Conservation (phyloP, 345 rosid species). For the Eucalyptus cloeziana region DNA sequence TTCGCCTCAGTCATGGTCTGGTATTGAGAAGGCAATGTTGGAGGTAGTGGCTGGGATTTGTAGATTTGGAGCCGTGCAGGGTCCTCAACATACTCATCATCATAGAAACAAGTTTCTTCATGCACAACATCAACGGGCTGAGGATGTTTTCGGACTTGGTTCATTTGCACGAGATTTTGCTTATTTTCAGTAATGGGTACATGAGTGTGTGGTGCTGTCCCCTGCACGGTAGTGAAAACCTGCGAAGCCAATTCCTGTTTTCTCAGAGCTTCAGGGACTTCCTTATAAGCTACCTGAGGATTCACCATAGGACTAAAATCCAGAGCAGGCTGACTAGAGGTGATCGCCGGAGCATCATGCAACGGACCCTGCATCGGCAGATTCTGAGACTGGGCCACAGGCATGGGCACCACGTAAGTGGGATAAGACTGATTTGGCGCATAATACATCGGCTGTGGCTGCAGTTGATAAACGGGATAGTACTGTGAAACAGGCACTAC, state of each 20-base stretch:
- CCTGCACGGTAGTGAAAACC: neutral
- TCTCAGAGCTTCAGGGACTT: neutral
- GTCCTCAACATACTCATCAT: conserved; percentile 37
- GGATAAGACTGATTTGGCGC: conserved; percentile 37
- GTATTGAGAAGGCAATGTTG: conserved; percentile 34
- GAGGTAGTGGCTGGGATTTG: conserved; percentile 82
- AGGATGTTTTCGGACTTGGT: conserved; percentile 18
- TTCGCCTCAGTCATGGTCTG: conserved; percentile 32
- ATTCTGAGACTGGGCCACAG: conserved; percentile 18
- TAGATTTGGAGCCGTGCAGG: conserved; percentile 49
- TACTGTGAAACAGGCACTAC: conserved; percentile 19
- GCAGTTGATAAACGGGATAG: conserved; percentile 18
- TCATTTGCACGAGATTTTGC: neutral
- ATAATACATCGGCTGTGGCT: conserved; percentile 23
- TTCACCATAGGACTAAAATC: conserved; percentile 6
- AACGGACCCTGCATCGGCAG: conserved; percentile 12
- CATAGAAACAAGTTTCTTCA: conserved; percentile 11
- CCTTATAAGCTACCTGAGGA: neutral
- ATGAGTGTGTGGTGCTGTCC: conserved; percentile 1
- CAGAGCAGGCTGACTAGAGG: conserved; percentile 9
- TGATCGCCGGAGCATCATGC: neutral
- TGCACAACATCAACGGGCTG: conserved; percentile 17
- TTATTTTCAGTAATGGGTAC: conserved; percentile 1
- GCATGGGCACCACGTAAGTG: conserved; percentile 27
- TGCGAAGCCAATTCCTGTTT: neutral